phyloP scores from a whole-genome alignment of 352 stramenopile species.

The Phytopythium litorale region DNA sequence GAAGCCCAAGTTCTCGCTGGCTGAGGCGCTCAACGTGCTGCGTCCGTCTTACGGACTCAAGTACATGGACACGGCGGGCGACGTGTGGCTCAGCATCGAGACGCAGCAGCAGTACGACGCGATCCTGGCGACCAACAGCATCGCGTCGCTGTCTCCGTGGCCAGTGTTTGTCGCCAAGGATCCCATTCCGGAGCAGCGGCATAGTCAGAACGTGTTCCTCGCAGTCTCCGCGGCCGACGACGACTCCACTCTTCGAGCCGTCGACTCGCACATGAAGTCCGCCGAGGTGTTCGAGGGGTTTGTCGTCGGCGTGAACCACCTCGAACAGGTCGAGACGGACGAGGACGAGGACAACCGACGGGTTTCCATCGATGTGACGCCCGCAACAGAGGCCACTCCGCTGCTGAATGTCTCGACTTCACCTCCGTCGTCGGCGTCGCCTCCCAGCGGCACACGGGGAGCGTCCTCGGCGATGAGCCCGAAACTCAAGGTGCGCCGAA shows the following conservation, averaged over 20 bases:
- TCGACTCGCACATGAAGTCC: conserved; percentile 45
- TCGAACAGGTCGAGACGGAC: conserved; percentile 39
- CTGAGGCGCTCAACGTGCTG: conserved; percentile 78
- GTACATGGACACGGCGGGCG: conserved; percentile 55
- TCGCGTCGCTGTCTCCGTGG: conserved; percentile 63
- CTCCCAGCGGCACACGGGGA: background rate
- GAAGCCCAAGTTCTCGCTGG: conserved; percentile 81
- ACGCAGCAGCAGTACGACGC: conserved; percentile 62
- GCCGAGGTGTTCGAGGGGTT: conserved; percentile 74
- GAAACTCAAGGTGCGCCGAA: conserved; percentile 43
- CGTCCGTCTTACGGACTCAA: conserved; percentile 74
- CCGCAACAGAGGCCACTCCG: conserved; percentile 48
- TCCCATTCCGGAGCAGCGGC: conserved; percentile 13
- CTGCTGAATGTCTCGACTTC: conserved; percentile 37
- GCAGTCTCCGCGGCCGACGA: conserved; percentile 71
- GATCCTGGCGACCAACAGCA: conserved; percentile 52
- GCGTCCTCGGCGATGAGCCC: conserved; percentile 15
- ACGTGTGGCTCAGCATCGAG: conserved; percentile 79
- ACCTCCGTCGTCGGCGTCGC: conserved; percentile 8
- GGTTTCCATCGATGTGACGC: conserved; percentile 11
- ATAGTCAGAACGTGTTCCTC: conserved; percentile 54
- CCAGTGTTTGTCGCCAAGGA: conserved; percentile 79
- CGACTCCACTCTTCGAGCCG: conserved; percentile 69
- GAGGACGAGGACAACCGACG: background rate
- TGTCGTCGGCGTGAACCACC: conserved; percentile 75